phyloP scores from a whole-genome alignment of 805 yeast genomes.

The Candida germanica region DNA sequence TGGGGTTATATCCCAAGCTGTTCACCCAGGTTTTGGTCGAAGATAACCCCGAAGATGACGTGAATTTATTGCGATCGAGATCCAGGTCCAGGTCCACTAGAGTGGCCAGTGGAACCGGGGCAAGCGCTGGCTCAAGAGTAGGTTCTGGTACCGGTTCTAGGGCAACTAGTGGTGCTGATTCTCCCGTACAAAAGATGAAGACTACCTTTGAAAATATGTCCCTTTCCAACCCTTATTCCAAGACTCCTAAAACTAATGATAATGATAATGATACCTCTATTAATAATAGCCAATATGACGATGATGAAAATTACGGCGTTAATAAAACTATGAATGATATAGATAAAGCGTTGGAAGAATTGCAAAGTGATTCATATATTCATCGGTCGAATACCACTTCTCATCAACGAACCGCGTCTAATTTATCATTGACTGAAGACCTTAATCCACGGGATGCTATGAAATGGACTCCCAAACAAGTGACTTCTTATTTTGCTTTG shows the following conservation, averaged over 20 bases:
- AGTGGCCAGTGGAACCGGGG: constrained; percentile 17
- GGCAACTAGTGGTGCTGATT: background rate
- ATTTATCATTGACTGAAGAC: constrained; percentile 20
- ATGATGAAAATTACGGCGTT: constrained; percentile 19
- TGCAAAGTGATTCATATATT: constrained; percentile 32
- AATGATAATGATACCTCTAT: constrained; percentile 1
- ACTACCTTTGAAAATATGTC: background rate
- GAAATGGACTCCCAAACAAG: constrained; percentile 85
- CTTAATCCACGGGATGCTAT: constrained; percentile 49
- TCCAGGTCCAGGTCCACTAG: constrained; percentile 39
- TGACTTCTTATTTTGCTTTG: constrained; percentile 68
- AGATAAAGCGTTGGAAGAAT: constrained; percentile 67
- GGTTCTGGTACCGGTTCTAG: background rate
- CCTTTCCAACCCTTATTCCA: background rate
- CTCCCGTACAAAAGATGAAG: background rate
- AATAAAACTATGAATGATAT: constrained; percentile 64
- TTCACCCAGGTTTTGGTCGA: constrained; percentile 60
- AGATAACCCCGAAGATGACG: constrained; percentile 7
- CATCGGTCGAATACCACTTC: constrained; percentile 1
- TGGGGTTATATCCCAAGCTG: constrained; percentile 88
- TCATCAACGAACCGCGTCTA: constrained; percentile 10
- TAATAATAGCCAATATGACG: background rate
- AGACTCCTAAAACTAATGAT: constrained; percentile 2
- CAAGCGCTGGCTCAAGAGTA: constrained; percentile 11
- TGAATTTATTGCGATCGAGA: constrained; percentile 40